A percentile compares a stretch with the other conserved stretches of the same genome.
Evolutionary conservation across 352 stramenopile genomes (phyloP).

Genomic region (Phytophthora fragariae): DNA sequence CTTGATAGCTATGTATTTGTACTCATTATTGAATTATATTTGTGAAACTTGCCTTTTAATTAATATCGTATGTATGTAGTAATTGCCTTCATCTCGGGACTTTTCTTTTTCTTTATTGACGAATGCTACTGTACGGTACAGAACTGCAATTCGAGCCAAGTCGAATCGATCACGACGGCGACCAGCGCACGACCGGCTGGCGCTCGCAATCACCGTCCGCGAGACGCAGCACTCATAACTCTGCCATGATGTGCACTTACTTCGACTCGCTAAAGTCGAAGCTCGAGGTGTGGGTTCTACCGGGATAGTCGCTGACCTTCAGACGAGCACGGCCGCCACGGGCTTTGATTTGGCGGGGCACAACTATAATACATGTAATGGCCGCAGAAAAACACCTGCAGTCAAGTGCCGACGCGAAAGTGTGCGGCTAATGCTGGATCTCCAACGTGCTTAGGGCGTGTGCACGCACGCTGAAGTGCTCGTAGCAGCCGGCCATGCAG

Average conservation of each 20-base stretch:
- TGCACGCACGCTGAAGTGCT: constrained; percentile 10
- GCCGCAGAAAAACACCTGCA: constrained; percentile 9
- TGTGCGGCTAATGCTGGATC: not conserved
- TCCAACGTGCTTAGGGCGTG: not conserved
- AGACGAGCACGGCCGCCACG: not conserved
- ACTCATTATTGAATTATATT: too few species aligned
- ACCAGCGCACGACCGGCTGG: not conserved
- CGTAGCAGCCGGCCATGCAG: constrained; percentile 4
- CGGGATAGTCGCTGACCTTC: not conserved
- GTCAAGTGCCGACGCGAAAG: constrained; percentile 20
- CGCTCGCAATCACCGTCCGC: not conserved
- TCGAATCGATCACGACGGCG: too few species aligned
- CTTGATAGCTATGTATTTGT: too few species aligned
- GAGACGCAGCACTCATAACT: not conserved
- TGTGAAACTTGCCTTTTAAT: too few species aligned
- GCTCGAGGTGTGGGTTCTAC: not conserved
- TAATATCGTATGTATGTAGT: too few species aligned
- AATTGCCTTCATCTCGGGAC: too few species aligned
- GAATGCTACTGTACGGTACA: too few species aligned
- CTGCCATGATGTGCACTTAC: constrained; percentile 13
- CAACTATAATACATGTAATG: constrained; percentile 19
- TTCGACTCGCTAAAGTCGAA: not conserved
- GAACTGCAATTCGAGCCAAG: too few species aligned
- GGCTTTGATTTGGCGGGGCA: constrained; percentile 15
- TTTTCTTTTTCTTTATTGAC: too few species aligned